Conservation (phyloP, 441 rosid species). For the Populus tomentosa region DNA sequence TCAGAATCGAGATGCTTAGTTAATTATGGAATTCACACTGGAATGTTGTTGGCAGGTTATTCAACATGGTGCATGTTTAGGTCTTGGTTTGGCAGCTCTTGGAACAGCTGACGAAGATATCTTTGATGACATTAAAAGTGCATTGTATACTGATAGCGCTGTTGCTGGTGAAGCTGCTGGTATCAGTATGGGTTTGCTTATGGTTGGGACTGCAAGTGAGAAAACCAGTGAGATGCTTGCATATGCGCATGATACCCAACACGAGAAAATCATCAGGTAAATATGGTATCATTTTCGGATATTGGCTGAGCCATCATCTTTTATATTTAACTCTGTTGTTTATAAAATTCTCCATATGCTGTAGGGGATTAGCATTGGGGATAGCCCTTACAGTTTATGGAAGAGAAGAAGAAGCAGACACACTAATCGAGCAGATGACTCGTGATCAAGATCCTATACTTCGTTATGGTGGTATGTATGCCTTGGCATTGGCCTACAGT, state of each 20-base stretch:
- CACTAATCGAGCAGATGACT: conserved; percentile 96
- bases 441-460: conserved; percentile 94
- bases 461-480: conserved; percentile 99
- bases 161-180: conserved; percentile 99
- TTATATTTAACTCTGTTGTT: neutral
- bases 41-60: conserved; percentile 58
- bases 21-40: conserved; percentile 3
- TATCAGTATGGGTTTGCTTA: conserved; percentile 92
- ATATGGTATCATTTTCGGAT: neutral
- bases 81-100: conserved; percentile 95
- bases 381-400: conserved; percentile 95
- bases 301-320: neutral
- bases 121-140: conserved; percentile 81
- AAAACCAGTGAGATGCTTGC: conserved; percentile 96
- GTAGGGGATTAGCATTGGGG: conserved; percentile 88
- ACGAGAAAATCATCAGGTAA: conserved; percentile 96
- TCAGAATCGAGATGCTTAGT: neutral
- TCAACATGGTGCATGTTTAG: conserved; percentile 98
- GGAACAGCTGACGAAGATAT: conserved; percentile 98
- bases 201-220: conserved; percentile 98
- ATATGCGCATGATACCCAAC: conserved; percentile 97
- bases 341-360: neutral
- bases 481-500: conserved; percentile 89
- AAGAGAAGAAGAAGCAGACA: conserved; percentile 96
- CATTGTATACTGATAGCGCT: conserved; percentile 83